These are phyloP conservation scores for Solanum piurae DNA, from an alignment of 257 asterid genomes.

Conservation along the genomic window DNA sequence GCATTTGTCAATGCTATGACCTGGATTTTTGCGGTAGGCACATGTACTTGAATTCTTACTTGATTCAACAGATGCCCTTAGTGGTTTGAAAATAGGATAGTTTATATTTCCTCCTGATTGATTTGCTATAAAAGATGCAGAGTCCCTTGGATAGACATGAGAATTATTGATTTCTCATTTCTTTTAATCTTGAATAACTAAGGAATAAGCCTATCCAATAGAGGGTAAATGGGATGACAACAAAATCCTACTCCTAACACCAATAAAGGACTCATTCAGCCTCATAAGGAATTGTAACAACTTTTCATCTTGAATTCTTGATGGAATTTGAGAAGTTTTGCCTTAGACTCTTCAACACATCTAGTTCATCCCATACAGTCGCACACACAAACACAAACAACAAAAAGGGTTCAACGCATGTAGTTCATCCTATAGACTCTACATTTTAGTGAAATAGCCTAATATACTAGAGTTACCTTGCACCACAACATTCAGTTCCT, in stretches of 20 bases:
- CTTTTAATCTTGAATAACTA: not conserved
- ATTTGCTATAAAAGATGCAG: not conserved
- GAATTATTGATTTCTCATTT: not conserved
- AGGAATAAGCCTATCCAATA: not conserved
- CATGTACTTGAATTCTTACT: too few relatives aligned
- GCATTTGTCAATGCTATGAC: too few relatives aligned
- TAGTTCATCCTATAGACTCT: too few relatives aligned
- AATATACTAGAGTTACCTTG: too few relatives aligned
- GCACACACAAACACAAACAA: not conserved
- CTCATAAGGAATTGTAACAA: not conserved
- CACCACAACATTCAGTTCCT: too few relatives aligned
- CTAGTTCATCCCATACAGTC: too few relatives aligned
- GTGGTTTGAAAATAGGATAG: too few relatives aligned
- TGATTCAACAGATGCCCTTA: too few relatives aligned
- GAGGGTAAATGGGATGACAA: not conserved
- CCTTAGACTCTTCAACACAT: not conserved
- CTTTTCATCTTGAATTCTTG: not conserved
- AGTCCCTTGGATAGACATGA: not conserved
- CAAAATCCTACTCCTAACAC: not conserved
- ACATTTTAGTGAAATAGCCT: too few relatives aligned
- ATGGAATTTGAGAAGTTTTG: not conserved
- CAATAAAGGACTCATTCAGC: not conserved
- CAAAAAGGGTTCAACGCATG: too few relatives aligned
- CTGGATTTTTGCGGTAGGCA: too few relatives aligned
- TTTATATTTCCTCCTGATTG: not conserved